phyloP scores from a whole-genome alignment of 2,329 filamentous ascomycete species.

The Fusarium solani-melongenae region DNA sequence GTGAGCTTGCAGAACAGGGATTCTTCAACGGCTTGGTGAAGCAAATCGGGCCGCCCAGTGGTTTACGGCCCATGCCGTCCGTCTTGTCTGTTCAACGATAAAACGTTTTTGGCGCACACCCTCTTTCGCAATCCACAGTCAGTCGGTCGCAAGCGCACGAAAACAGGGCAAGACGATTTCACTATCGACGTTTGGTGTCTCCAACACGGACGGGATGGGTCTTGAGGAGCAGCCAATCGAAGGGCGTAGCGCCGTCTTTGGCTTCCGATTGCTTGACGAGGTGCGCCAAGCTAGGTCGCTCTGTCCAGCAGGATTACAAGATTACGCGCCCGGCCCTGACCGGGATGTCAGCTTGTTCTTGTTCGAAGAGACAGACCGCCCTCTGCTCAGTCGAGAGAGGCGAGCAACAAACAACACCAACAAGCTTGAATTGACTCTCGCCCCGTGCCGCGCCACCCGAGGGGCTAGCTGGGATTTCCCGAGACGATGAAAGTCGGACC shows the following conservation, averaged over 20 bases:
- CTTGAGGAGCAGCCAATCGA: conserved; percentile 53
- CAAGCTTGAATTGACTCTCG: conserved; percentile 41
- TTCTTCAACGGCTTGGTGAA: conserved; percentile 29
- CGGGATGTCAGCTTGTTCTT: conserved; percentile 49
- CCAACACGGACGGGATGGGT: conserved; percentile 34
- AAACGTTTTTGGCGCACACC: conserved; percentile 22
- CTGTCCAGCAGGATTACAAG: conserved; percentile 60
- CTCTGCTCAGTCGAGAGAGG: neutral
- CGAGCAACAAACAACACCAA: neutral
- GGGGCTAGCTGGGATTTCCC: conserved; percentile 3
- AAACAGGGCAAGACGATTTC: conserved; percentile 12
- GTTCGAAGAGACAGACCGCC: conserved; percentile 23
- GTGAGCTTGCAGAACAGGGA: conserved; percentile 47
- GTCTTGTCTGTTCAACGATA: conserved; percentile 7
- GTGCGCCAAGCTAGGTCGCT: conserved; percentile 52
- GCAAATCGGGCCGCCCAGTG: conserved; percentile 32
- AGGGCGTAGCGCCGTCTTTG: conserved; percentile 48
- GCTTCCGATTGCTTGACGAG: conserved; percentile 60
- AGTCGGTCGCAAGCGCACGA: neutral
- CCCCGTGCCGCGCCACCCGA: conserved; percentile 51
- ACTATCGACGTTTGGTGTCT: conserved; percentile 22
- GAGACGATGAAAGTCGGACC: conserved; percentile 3
- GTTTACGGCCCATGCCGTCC: conserved; percentile 32
- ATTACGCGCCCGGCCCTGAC: conserved; percentile 63
- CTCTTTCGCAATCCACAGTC: conserved; percentile 13